Evolutionary conservation across 129 eudicot species (phyloP), one percentile per base, ranked within the genome.

Genomic region (Pulicaria dysenterica): DNA sequence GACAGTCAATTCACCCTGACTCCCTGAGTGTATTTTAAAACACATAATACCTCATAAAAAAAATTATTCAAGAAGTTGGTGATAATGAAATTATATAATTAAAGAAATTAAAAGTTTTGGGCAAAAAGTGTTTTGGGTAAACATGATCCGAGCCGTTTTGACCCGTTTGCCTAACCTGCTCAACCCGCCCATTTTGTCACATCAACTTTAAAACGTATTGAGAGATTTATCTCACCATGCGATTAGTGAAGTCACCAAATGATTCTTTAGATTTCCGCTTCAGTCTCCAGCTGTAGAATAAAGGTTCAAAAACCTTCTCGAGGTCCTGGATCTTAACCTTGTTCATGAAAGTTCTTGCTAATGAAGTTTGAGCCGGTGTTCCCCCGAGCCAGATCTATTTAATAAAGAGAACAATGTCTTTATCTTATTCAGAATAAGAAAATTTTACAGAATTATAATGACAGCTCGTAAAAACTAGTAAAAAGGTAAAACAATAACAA

Each of bases 371-470:
- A 73, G 85, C 93, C 12, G 97, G 96, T 40, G 91, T 90, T 69
- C 99, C 99, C 34, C 99, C 97, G 11, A 95, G 99, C 99, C 99
- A 95, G 51, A 95, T 72, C 99, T 95, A 41, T 5, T 66, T 15
- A 40, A 72, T 19, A 24, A 59, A 3, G n/a, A 37, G 8, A 61
- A 16, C 3, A 19, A 0, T 7, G 7, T n/a, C 36, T 53, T 38
- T n/a, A 24, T 45, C 34, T 48, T 14, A 9, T 34, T 62, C 24
- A 9, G 49, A 7, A n/a, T 62, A 7, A 39, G 39, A 39, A 3
- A 60, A 64, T 4, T 45, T 34, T 46, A 15, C 8, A 48, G 12
- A 14, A 8, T 5, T 4, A 46, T 19, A 4, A 41, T 10, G 42
- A 19, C 37, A 56, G 7, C 57, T 43, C 50, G 57, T 44, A 57